Percentiles rank a stretch among this genome's conserved stretches.
Conservation (phyloP, 1,139 yeast genomes). For the Candida glucosophila region DNA sequence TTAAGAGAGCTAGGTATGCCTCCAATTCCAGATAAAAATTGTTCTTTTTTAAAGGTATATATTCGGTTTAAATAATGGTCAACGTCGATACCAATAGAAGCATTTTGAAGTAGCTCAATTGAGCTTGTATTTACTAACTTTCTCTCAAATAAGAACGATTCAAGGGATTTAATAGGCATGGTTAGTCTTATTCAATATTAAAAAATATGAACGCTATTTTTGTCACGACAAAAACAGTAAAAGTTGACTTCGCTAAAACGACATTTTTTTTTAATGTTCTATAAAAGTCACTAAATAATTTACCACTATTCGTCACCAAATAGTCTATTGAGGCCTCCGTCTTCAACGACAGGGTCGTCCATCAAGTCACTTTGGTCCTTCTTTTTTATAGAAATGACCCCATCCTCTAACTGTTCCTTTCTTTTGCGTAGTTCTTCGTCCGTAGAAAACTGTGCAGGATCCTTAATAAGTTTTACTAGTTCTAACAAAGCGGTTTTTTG, state of each 20-base stretch:
- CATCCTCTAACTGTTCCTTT: conserved; percentile 41
- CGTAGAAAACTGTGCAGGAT: conserved; percentile 15
- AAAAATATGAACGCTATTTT: too few relatives aligned
- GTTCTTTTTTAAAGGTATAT: conserved; percentile 58
- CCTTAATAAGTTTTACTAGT: conserved; percentile 42
- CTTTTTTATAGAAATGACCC: conserved; percentile 32
- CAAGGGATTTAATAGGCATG: conserved; percentile 61
- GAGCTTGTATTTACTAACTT: conserved; percentile 56
- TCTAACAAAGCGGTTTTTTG: conserved; percentile 70
- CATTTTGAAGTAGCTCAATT: conserved; percentile 55
- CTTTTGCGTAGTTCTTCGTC: conserved; percentile 35
- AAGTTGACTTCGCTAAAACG: too few relatives aligned
- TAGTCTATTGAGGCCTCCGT: conserved; percentile 48
- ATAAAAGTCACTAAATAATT: too few relatives aligned
- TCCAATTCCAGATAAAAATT: conserved; percentile 70
- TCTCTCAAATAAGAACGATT: conserved; percentile 62
- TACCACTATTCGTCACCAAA: conserved; percentile 35
- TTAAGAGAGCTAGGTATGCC: conserved; percentile 68
- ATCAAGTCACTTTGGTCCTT: conserved; percentile 42
- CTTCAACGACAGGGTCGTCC: conserved; percentile 61
- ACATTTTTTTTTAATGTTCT: too few relatives aligned
- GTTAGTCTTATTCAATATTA: too few relatives aligned
- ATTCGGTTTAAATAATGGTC: conserved; percentile 66
- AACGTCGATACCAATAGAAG: conserved; percentile 79
- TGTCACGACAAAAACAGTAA: too few relatives aligned